A percentile compares a stretch with the other conserved stretches of the same genome.
phyloP scores from a whole-genome alignment of 2,329 filamentous ascomycete genomes.

The Cladophialophora bantiana region DNA sequence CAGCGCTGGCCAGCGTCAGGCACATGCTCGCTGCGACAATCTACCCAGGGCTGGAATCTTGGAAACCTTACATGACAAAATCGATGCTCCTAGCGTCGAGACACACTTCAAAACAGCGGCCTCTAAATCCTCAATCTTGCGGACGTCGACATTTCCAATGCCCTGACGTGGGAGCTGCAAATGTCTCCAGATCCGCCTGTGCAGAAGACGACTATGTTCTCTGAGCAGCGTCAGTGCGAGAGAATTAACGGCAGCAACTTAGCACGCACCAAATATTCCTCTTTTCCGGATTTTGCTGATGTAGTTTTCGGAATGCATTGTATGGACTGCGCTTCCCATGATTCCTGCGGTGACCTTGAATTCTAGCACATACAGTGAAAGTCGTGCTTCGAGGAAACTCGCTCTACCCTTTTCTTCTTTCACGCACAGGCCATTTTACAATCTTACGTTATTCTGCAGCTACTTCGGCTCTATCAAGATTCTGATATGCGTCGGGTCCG shows the following conservation, averaged over 20 bases:
- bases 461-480: not conserved
- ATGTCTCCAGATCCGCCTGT: constrained; percentile 92
- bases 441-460: not conserved
- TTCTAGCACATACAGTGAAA: too few species aligned
- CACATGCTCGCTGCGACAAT: not conserved
- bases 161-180: constrained; percentile 89
- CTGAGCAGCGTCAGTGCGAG: constrained; percentile 53
- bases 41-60: not conserved
- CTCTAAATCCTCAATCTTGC: constrained; percentile 71
- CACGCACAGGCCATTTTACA: too few species aligned
- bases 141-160: constrained; percentile 79
- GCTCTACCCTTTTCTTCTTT: too few species aligned
- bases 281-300: constrained; percentile 5
- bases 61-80: constrained; percentile 76
- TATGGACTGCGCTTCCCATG: not conserved
- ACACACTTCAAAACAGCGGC: constrained; percentile 79
- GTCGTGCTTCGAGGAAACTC: too few species aligned
- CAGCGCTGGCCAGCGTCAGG: constrained; percentile 19
- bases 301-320: constrained; percentile 5
- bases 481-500: not conserved
- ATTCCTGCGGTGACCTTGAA: too few species aligned
- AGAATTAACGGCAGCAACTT: not conserved
- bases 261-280: constrained; percentile 3
- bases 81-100: constrained; percentile 86
- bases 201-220: constrained; percentile 88